A percentile compares a stretch with the other conserved stretches of the same genome.
Evolutionary conservation across 1,284 basidiomycete species (phyloP).

Genomic region (Fistulinella cinereoalba): DNA sequence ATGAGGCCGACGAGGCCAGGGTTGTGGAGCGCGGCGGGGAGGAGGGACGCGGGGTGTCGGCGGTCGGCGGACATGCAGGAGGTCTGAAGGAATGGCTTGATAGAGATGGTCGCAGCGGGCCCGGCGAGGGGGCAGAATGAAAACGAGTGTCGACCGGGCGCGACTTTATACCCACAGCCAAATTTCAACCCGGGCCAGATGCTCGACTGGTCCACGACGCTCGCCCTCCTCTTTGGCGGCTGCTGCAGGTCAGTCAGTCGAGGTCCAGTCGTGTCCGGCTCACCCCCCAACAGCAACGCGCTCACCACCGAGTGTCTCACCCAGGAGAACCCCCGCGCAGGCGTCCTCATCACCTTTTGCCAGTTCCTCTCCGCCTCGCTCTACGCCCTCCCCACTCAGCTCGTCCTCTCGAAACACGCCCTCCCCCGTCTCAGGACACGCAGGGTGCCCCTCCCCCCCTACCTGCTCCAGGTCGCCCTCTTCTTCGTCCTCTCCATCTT

Average conservation of each 20-base stretch:
- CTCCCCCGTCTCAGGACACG: slow-evolving; percentile 54
- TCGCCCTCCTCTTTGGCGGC: slow-evolving; percentile 74
- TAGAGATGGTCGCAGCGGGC: slow-evolving; percentile 29
- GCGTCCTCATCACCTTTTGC: slow-evolving; percentile 80
- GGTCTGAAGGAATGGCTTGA: slow-evolving; percentile 25
- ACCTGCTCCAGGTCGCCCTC: slow-evolving; percentile 79
- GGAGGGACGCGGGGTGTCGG: slow-evolving; percentile 68
- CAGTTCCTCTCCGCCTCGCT: slow-evolving; percentile 80
- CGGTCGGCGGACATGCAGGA: slow-evolving; percentile 30
- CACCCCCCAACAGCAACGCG: slow-evolving; percentile 49
- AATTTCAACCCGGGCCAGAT: slow-evolving; percentile 2
- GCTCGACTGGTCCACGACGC: slow-evolving; percentile 56
- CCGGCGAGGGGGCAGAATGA: slow-evolving; percentile 20
- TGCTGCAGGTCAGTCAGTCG: slow-evolving; percentile 60
- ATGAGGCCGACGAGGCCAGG: slow-evolving; percentile 77
- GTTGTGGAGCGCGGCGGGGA: slow-evolving; percentile 68
- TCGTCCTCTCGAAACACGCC: slow-evolving; percentile 44
- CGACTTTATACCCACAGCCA: no score
- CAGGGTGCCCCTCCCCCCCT: slow-evolving; percentile 71
- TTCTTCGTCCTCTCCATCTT: slow-evolving; percentile 82
- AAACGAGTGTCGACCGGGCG: background rate
- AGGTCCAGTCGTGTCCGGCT: background rate
- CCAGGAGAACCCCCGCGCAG: slow-evolving; percentile 58
- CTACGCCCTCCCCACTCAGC: slow-evolving; percentile 60
- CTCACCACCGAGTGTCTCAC: slow-evolving; percentile 69